Conservation (phyloP, 352 stramenopile genomes). For the Phytophthora lateralis region DNA sequence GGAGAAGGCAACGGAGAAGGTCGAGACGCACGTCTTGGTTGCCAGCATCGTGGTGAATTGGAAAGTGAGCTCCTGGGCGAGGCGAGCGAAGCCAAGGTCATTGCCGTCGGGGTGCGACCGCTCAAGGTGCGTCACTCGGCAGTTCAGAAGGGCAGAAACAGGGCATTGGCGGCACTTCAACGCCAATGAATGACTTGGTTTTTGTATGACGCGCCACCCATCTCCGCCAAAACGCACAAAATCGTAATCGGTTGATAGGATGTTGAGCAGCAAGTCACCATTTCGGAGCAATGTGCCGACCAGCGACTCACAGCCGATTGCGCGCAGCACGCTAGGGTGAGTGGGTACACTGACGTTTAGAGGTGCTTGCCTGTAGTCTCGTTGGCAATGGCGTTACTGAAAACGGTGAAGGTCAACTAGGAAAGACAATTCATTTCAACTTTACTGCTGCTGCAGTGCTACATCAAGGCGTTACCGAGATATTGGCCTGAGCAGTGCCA, state of each 20-base stretch:
- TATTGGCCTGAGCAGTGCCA: background rate
- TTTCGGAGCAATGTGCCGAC: background rate
- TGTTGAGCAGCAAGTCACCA: constrained; percentile 9
- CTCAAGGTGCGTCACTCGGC: constrained; percentile 11
- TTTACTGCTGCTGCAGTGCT: background rate
- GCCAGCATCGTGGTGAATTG: constrained; percentile 43
- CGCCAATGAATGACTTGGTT: background rate
- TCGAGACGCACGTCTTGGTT: constrained; percentile 37
- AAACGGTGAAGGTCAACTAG: background rate
- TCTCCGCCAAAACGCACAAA: constrained; percentile 15
- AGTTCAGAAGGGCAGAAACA: constrained; percentile 1
- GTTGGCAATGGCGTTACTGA: background rate
- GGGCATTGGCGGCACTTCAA: constrained; percentile 6
- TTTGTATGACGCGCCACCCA: constrained; percentile 25
- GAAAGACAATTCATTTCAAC: no score
- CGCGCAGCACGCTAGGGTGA: constrained; percentile 6
- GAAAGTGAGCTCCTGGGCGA: constrained; percentile 22
- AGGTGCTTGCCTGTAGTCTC: background rate
- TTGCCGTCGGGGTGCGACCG: constrained; percentile 3
- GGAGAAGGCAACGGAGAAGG: background rate
- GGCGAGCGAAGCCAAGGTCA: background rate
- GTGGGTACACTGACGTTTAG: constrained; percentile 4
- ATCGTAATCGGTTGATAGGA: constrained; percentile 36
- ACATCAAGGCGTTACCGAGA: background rate
- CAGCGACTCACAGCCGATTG: constrained; percentile 7